Conservation (phyloP, 2,329 filamentous ascomycete genomes). For the Aspergillus tubingensis region DNA sequence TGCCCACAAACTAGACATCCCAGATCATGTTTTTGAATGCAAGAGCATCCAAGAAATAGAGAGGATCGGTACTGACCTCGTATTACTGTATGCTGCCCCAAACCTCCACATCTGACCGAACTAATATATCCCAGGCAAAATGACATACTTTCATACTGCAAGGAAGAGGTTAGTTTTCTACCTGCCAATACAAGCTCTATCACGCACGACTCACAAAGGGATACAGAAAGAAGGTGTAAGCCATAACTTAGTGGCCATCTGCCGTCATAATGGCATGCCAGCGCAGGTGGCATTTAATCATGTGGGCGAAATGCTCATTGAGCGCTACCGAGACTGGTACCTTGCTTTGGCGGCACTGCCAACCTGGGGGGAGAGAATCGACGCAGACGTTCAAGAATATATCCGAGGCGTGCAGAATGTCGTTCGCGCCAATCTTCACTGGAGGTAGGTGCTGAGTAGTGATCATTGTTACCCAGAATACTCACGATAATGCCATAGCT, state of each 20-base stretch:
- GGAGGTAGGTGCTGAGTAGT: conserved; percentile 22
- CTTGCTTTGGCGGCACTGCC: conserved; percentile 25
- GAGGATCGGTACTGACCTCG: conserved; percentile 21
- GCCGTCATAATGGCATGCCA: conserved; percentile 18
- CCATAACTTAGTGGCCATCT: conserved; percentile 27
- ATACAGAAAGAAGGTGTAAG: conserved; percentile 22
- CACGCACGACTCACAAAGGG: neutral
- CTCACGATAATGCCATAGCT: conserved; percentile 12
- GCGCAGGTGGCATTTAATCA: conserved; percentile 28
- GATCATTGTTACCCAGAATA: neutral
- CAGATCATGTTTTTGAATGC: conserved; percentile 21
- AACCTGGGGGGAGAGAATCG: conserved; percentile 25
- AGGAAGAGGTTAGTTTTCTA: conserved; percentile 24
- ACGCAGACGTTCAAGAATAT: conserved; percentile 27
- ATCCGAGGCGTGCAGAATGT: conserved; percentile 26
- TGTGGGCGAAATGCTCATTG: conserved; percentile 21
- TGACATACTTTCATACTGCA: conserved; percentile 30
- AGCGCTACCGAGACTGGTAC: conserved; percentile 28
- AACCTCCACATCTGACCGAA: too few species aligned
- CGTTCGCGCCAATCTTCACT: conserved; percentile 26
- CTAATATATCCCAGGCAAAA: conserved; percentile 21
- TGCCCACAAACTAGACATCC: conserved; percentile 21
- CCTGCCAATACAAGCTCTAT: neutral
- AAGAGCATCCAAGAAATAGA: conserved; percentile 23
- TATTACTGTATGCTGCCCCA: conserved; percentile 19